Evolutionary conservation across 305 asterid genomes (phyloP).

Genomic region (Fraxinus greggii): DNA sequence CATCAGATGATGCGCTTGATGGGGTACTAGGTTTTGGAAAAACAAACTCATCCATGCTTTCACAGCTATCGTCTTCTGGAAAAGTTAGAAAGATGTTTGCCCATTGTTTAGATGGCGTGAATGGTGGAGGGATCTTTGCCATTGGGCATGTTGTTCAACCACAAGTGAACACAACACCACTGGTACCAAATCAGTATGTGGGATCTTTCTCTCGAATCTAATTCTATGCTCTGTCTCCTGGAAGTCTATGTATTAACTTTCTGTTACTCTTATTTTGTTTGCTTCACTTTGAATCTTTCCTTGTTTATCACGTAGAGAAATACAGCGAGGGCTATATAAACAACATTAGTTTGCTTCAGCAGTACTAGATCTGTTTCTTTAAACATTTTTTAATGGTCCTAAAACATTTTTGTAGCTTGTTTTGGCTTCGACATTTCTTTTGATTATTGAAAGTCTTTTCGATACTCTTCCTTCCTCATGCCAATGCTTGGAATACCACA

Average conservation of each 20-base stretch:
- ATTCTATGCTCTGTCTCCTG: conserved; percentile 10
- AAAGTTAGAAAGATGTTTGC: conserved; percentile 96
- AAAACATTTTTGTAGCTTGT: neutral
- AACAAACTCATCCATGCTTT: conserved; percentile 88
- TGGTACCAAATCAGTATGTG: conserved; percentile 83
- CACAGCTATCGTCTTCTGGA: conserved; percentile 92
- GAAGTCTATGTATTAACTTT: conserved; percentile 13
- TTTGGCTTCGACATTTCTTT: conserved; percentile 4
- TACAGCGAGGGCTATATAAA: conserved; percentile 6
- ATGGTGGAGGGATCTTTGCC: conserved; percentile 99
- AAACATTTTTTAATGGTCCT: neutral
- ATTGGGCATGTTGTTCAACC: conserved; percentile 99
- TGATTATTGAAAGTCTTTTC: neutral
- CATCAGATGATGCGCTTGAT: conserved; percentile 92
- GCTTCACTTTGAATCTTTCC: conserved; percentile 14
- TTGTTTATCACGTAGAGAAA: conserved; percentile 11
- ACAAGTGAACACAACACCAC: conserved; percentile 84
- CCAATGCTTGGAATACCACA: conserved; percentile 16
- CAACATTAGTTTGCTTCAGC: conserved; percentile 7
- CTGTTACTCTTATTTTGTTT: conserved; percentile 27
- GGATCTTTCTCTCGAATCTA: conserved; percentile 27
- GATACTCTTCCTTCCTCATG: conserved; percentile 1
- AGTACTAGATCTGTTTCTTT: conserved; percentile 9
- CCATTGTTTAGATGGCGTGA: conserved; percentile 93
- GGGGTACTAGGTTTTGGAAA: conserved; percentile 98